Evolutionary conservation across 495 filamentous ascomycete species (phyloP).

Genomic region (Xylaria flabelliformis): DNA sequence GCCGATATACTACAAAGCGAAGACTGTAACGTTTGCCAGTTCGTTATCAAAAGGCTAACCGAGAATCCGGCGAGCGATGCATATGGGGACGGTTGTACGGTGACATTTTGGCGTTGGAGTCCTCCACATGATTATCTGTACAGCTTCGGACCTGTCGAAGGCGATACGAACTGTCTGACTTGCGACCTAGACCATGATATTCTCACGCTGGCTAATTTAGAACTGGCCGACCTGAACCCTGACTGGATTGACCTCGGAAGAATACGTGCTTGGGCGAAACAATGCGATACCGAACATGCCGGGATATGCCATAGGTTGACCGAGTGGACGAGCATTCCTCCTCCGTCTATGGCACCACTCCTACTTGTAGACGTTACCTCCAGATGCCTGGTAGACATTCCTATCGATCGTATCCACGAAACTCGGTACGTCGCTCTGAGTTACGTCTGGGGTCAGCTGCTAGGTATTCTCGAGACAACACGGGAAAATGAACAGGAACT

Average conservation of each 20-base stretch:
- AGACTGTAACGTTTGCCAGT: neutral
- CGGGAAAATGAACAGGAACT: neutral
- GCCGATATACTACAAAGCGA: neutral
- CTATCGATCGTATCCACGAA: neutral
- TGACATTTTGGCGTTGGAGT: neutral
- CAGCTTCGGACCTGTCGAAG: neutral
- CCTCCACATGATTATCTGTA: neutral
- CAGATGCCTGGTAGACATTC: neutral
- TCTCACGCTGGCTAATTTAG: neutral
- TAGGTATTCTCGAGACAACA: neutral
- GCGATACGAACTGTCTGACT: neutral
- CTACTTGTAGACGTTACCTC: neutral
- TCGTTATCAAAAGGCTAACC: neutral
- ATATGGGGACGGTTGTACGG: neutral
- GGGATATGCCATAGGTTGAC: neutral
- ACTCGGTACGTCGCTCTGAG: neutral
- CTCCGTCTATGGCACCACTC: neutral
- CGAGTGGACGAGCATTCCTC: neutral
- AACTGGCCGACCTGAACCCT: neutral
- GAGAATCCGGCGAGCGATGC: neutral
- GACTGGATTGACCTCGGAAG: neutral
- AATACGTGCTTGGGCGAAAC: neutral
- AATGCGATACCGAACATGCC: neutral
- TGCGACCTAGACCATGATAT: neutral
- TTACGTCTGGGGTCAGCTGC: neutral